Evolutionary conservation across 2,329 filamentous ascomycete genomes (phyloP).

Genomic region (Hypoxylon sp.): DNA sequence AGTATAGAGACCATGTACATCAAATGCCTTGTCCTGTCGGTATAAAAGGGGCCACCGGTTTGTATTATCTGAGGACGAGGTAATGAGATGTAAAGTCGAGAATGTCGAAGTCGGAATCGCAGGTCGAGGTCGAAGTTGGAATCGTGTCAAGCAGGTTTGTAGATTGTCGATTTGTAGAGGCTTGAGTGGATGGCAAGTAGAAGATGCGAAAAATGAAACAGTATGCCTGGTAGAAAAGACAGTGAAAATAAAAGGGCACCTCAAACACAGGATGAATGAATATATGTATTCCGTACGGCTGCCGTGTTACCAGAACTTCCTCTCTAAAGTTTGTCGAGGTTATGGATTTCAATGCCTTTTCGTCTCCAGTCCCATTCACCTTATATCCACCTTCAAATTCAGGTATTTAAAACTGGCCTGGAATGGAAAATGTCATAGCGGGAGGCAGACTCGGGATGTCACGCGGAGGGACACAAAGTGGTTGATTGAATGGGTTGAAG

Average conservation of each 20-base stretch:
- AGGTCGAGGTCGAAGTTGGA: slow-evolving; percentile 7
- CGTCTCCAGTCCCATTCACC: no score
- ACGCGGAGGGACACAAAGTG: slow-evolving; percentile 8
- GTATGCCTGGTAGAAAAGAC: neutral
- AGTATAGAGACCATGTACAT: slow-evolving; percentile 27
- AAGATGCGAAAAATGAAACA: neutral
- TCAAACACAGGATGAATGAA: neutral
- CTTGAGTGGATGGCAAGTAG: neutral
- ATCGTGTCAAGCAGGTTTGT: no score
- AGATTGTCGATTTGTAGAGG: no score
- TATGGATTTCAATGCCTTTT: no score
- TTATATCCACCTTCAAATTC: neutral
- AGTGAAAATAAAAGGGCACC: slow-evolving; percentile 1
- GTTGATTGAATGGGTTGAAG: slow-evolving; percentile 1
- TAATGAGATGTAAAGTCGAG: neutral
- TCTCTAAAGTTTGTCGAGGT: no score
- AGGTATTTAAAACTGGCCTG: neutral
- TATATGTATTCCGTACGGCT: neutral
- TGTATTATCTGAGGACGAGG: neutral
- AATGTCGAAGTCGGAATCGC: neutral
- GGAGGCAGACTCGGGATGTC: slow-evolving; percentile 1
- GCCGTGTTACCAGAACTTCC: no score
- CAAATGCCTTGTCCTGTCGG: slow-evolving; percentile 1
- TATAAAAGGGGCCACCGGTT: slow-evolving; percentile 7
- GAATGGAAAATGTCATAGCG: neutral